Evolutionary conservation across 1,284 basidiomycete species (phyloP).

Genomic region (Kalmanozyma brasiliensis): DNA sequence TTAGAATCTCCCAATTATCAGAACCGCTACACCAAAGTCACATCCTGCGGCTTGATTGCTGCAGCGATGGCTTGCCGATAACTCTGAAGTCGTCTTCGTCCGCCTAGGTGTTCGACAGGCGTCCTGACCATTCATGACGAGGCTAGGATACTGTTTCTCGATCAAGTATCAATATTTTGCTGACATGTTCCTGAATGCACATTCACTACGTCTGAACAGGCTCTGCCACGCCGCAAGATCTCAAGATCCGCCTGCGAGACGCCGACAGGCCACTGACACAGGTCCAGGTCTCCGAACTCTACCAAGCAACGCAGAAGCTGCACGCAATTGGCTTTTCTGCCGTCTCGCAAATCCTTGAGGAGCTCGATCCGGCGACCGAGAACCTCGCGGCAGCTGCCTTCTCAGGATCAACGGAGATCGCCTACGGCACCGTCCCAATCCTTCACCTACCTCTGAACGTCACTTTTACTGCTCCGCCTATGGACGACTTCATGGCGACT

Average conservation of each 20-base stretch:
- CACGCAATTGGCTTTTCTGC: conserved; percentile 5
- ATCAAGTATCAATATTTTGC: neutral
- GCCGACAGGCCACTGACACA: conserved; percentile 15
- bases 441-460: conserved; percentile 20
- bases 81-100: conserved; percentile 42
- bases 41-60: conserved; percentile 43
- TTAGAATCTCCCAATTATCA: conserved; percentile 47
- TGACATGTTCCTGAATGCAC: neutral
- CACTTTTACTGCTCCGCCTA: neutral
- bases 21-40: conserved; percentile 54
- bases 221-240: conserved; percentile 11
- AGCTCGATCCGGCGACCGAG: conserved; percentile 32
- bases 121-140: conserved; percentile 41
- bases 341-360: conserved; percentile 26
- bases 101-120: conserved; percentile 13
- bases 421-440: conserved; percentile 15
- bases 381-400: conserved; percentile 19
- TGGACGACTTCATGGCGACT: conserved; percentile 21
- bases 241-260: conserved; percentile 13
- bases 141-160: neutral
- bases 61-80: conserved; percentile 43
- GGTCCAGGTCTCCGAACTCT: conserved; percentile 9
- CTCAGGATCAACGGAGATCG: neutral
- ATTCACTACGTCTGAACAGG: conserved; percentile 11
- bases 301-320: conserved; percentile 7